Conservation (phyloP, 768 basidiomycete species). For the Leccinellum luteum region DNA sequence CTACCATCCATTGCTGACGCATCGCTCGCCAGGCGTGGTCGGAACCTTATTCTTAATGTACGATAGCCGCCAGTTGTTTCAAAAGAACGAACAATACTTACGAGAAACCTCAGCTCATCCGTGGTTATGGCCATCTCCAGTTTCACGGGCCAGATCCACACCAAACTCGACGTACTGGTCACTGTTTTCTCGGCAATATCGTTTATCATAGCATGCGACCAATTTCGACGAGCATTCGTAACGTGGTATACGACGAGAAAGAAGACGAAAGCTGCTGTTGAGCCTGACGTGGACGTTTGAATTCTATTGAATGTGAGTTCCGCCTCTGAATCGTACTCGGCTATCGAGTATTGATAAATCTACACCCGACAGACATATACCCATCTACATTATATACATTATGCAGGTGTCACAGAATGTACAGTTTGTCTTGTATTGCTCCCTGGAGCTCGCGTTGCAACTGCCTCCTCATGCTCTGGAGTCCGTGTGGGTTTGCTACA, state of each 20-base stretch:
- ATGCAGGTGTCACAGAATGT: not conserved
- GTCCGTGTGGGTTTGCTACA: not conserved
- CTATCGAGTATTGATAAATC: not conserved
- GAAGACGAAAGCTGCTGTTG: slow-evolving; percentile 6
- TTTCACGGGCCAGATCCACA: slow-evolving; percentile 8
- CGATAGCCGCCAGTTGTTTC: not conserved
- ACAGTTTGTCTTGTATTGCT: not conserved
- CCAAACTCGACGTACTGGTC: slow-evolving; percentile 14
- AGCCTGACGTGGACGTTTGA: not conserved
- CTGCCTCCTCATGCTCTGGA: not conserved
- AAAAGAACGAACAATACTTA: not conserved
- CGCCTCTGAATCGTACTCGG: not conserved
- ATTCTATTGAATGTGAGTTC: not conserved
- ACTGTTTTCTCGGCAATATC: slow-evolving; percentile 15
- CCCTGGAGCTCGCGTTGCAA: not conserved
- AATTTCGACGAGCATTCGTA: slow-evolving; percentile 21
- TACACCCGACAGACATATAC: not conserved
- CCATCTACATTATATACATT: not conserved
- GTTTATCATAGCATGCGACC: slow-evolving; percentile 18
- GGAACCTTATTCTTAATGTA: slow-evolving; percentile 22
- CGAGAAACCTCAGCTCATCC: slow-evolving; percentile 11
- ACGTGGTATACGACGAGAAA: slow-evolving; percentile 12
- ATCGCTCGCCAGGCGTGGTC: slow-evolving; percentile 13
- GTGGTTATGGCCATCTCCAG: slow-evolving; percentile 16
- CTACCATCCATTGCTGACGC: not conserved